Base-by-base conservation (phyloP, 306 rosid genomes). In the Clitoria ternatea region DNA sequence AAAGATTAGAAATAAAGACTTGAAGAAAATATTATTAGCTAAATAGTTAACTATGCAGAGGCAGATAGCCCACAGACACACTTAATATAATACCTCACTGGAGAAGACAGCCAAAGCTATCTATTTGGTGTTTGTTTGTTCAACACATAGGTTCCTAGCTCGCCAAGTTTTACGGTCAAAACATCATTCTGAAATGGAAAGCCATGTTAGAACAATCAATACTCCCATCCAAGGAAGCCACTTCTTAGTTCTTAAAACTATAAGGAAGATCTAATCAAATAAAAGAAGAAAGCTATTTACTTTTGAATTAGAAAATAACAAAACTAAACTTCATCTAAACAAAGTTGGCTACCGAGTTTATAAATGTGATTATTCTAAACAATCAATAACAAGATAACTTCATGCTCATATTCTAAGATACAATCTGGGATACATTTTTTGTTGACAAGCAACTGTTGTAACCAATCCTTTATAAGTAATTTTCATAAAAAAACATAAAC, bases 111-210 rank as follows among this genome's bases (percentile, higher is more conserved):
- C 97, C 97, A 92, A 72, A 89, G 71, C 76, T 92, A 96, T 68
- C 96, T 85, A 54, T 92, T 92, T 55, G 96, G 97, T 20, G 94
- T 87, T 76, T 92, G 97, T 73, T 92, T 92, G 80, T 92, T 87
- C 90, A 89, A 76, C 12, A 92, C 97, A 50, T 85, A 89, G 36
- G 92, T 92, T 33, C 94, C 94, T 42, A 77, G 63, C 43, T 87
- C 83, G 22, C 96, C 97, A 12, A 92, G 87, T 80, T 86, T 91
- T 49, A 91, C 9, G 8, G 90, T 91, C 77, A 91, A 80, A 53
- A 91, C 97, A 70, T 89, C 97, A 78, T 89, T 89, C 97, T 89
- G 85, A 68, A 63, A 79, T n/a, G 30, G 40, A 77, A 69, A 35
- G 43, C 33, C 55, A 40, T 61, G 36, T 77, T 20, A 72, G 27